A percentile compares a stretch with the other conserved stretches of the same genome.
These are phyloP conservation scores for Colletotrichum destructivum DNA, from an alignment of 2,329 filamentous ascomycete species.

Conservation along the genomic window DNA sequence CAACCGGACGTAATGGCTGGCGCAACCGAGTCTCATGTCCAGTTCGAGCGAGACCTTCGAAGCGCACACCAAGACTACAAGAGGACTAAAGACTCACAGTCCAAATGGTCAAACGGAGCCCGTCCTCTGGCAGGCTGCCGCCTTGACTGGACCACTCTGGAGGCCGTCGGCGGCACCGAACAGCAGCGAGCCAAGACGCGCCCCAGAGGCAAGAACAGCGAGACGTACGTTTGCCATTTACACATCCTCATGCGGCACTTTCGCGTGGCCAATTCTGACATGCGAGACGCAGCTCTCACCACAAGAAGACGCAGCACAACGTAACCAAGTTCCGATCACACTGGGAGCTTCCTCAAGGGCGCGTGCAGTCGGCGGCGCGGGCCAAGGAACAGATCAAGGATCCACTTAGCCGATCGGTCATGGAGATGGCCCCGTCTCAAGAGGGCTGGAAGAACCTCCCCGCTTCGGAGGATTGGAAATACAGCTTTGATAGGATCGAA, in stretches of 20 bases:
- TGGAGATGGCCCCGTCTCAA: slow-evolving; percentile 50
- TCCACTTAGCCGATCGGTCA: slow-evolving; percentile 52
- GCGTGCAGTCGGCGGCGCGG: slow-evolving; percentile 52
- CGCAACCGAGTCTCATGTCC: slow-evolving; percentile 41
- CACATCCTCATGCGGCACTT: background rate
- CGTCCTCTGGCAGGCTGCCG: slow-evolving; percentile 50
- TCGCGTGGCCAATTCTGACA: slow-evolving; percentile 5
- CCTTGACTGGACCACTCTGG: slow-evolving; percentile 37
- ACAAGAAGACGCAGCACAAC: slow-evolving; percentile 51
- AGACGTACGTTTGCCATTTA: slow-evolving; percentile 51
- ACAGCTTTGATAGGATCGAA: slow-evolving; percentile 59
- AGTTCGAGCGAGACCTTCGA: slow-evolving; percentile 59
- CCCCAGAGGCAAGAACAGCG: slow-evolving; percentile 50
- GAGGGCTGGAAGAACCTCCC: slow-evolving; percentile 24
- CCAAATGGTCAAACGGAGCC: slow-evolving; percentile 60
- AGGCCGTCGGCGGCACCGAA: slow-evolving; percentile 46
- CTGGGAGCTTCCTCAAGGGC: slow-evolving; percentile 47
- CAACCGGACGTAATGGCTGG: slow-evolving; percentile 45
- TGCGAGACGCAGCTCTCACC: slow-evolving; percentile 17
- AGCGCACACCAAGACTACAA: slow-evolving; percentile 60
- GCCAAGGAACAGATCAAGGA: slow-evolving; percentile 55
- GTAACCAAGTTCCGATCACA: slow-evolving; percentile 54
- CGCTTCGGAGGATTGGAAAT: slow-evolving; percentile 56
- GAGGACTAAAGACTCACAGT: slow-evolving; percentile 58
- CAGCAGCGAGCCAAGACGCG: slow-evolving; percentile 53